phyloP scores from a whole-genome alignment of 2,329 filamentous ascomycete genomes.

The Paecilomyces variotii region DNA sequence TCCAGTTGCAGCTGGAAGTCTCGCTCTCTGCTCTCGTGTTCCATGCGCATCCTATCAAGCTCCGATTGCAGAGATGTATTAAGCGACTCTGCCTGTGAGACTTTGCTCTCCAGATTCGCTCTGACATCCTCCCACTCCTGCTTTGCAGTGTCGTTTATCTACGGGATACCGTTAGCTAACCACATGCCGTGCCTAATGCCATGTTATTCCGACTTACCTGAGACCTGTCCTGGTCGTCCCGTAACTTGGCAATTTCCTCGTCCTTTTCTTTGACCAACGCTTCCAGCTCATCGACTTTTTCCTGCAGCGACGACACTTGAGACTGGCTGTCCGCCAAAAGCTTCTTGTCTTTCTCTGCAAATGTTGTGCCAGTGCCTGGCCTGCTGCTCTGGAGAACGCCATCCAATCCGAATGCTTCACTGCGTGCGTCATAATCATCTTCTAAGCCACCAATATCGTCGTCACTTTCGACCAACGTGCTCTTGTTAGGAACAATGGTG shows the following conservation, averaged over 20 bases:
- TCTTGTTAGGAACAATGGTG: conserved; percentile 95
- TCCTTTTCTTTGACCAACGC: conserved; percentile 61
- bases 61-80: conserved; percentile 74
- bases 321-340: conserved; percentile 70
- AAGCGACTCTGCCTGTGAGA: conserved; percentile 66
- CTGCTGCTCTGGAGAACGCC: conserved; percentile 37
- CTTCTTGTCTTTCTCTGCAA: conserved; percentile 57
- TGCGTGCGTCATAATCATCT: conserved; percentile 51
- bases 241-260: conserved; percentile 55
- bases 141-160: conserved; percentile 54
- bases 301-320: conserved; percentile 66
- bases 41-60: conserved; percentile 62
- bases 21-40: conserved; percentile 57
- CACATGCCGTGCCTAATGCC: not conserved
- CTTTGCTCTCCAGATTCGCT: conserved; percentile 60
- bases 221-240: conserved; percentile 48
- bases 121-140: conserved; percentile 62
- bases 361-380: conserved; percentile 40
- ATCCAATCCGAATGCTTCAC: conserved; percentile 57
- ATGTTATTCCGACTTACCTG: conserved; percentile 25
- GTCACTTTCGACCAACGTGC: conserved; percentile 93
- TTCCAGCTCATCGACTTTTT: conserved; percentile 66
- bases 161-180: conserved; percentile 2
- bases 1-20: conserved; percentile 59
- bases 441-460: conserved; percentile 57